Evolutionary conservation across 768 basidiomycete species (phyloP).

Genomic region (Cystofilobasidium bisporidii): DNA sequence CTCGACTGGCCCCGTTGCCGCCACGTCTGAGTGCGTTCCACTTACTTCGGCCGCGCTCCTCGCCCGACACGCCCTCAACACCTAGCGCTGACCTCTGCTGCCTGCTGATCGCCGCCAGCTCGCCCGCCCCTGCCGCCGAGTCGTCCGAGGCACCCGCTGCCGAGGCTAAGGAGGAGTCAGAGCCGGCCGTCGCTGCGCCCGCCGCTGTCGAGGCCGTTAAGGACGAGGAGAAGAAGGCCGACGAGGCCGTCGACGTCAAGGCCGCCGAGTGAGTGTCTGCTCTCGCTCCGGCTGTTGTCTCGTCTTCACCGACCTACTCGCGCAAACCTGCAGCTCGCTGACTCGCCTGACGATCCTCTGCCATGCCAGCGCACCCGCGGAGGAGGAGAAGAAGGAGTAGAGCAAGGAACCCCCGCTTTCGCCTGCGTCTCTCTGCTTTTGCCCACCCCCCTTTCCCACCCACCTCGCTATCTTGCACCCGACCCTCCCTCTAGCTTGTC

Average conservation of each 20-base stretch:
- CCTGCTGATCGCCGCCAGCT: not conserved
- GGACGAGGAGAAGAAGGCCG: constrained; percentile 23
- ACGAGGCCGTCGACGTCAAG: constrained; percentile 6
- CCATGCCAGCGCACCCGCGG: not conserved
- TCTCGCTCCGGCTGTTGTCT: not conserved
- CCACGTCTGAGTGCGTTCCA: not conserved
- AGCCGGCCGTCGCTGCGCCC: not conserved
- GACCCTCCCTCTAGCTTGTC: not conserved
- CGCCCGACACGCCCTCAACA: not conserved
- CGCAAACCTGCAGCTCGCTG: not conserved
- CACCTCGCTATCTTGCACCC: too few species aligned
- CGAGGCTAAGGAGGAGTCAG: constrained; percentile 14
- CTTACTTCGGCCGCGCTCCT: too few species aligned
- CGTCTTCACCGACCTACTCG: too few species aligned
- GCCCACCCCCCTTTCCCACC: too few species aligned
- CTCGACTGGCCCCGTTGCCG: not conserved
- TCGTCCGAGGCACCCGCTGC: not conserved
- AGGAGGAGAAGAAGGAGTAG: not conserved
- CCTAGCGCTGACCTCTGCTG: not conserved
- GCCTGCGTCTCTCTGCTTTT: too few species aligned
- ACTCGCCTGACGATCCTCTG: not conserved
- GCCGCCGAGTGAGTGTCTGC: constrained; percentile 8
- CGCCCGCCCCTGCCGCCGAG: not conserved
- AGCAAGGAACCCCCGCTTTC: not conserved
- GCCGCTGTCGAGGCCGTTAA: constrained; percentile 26